phyloP scores from a whole-genome alignment of 2,329 filamentous ascomycete species.

The Fusarium falciforme region DNA sequence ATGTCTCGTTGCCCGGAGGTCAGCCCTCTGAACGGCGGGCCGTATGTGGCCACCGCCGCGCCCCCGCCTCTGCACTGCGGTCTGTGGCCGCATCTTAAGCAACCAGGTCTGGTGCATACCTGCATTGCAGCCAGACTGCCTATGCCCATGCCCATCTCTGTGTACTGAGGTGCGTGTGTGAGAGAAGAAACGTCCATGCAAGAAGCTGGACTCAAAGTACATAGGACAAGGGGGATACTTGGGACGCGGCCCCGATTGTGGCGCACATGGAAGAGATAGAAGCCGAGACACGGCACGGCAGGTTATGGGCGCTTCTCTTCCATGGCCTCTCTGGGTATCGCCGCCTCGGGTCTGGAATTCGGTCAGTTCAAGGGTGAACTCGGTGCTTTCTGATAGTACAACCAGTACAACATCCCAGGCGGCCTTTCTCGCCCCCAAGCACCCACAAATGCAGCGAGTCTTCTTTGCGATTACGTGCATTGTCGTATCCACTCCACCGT shows the following conservation, averaged over 20 bases:
- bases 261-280: conserved; percentile 11
- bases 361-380: not conserved
- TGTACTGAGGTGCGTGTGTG: conserved; percentile 3
- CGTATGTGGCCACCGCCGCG: conserved; percentile 28
- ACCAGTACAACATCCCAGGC: not conserved
- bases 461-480: conserved; percentile 17
- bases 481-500: conserved; percentile 25
- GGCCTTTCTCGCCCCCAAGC: not conserved
- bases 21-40: conserved; percentile 17
- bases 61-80: conserved; percentile 7
- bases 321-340: not conserved
- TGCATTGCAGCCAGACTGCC: conserved; percentile 19
- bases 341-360: not conserved
- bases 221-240: conserved; percentile 5
- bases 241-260: conserved; percentile 16
- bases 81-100: conserved; percentile 39
- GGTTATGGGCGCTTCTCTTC: not conserved
- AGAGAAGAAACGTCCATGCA: conserved; percentile 7
- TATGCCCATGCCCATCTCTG: conserved; percentile 5
- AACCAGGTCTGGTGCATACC: conserved; percentile 38
- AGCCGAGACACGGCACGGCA: conserved; percentile 27
- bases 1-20: conserved; percentile 16
- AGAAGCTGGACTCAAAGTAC: conserved; percentile 2
- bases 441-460: not conserved
- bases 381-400: not conserved